Conservation (phyloP, 2,329 filamentous ascomycete species). For the Fusarium sacchari region DNA sequence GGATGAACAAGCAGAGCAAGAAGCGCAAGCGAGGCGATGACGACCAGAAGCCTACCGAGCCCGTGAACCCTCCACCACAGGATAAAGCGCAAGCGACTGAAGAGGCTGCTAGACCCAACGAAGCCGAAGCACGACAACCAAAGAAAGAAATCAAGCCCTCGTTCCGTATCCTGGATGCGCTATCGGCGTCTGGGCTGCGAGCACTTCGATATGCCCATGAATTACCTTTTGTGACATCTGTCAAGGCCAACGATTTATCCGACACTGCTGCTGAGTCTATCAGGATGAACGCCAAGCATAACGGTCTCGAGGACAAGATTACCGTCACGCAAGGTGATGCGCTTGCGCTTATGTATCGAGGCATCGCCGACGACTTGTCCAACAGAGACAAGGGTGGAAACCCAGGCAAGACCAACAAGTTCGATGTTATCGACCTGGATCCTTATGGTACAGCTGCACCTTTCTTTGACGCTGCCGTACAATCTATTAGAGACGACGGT, state of each 20-base stretch:
- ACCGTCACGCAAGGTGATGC: constrained; percentile 83
- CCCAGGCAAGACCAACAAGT: constrained; percentile 62
- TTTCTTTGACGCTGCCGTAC: constrained; percentile 91
- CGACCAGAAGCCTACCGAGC: constrained; percentile 41
- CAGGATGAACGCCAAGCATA: constrained; percentile 84
- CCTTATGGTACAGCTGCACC: constrained; percentile 94
- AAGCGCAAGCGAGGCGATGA: constrained; percentile 60
- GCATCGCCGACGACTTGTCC: constrained; percentile 65
- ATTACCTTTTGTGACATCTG: constrained; percentile 81
- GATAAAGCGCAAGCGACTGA: constrained; percentile 24
- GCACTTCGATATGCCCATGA: constrained; percentile 93
- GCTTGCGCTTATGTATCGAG: constrained; percentile 87
- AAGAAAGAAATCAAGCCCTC: constrained; percentile 51
- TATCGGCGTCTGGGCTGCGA: constrained; percentile 92
- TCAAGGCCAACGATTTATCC: constrained; percentile 92
- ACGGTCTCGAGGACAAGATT: constrained; percentile 77
- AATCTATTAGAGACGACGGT: constrained; percentile 83
- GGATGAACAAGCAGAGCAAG: constrained; percentile 52
- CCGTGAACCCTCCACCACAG: constrained; percentile 13
- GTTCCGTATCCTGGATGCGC: constrained; percentile 91
- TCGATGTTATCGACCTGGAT: constrained; percentile 96
- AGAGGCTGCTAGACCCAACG: constrained; percentile 11
- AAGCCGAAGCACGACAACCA: constrained; percentile 28
- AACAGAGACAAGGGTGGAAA: constrained; percentile 53
- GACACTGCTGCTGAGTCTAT: constrained; percentile 82